These are phyloP conservation scores for Aspergillus sclerotiicarbonarius DNA, from an alignment of 495 filamentous ascomycete genomes.

Conservation along the genomic window DNA sequence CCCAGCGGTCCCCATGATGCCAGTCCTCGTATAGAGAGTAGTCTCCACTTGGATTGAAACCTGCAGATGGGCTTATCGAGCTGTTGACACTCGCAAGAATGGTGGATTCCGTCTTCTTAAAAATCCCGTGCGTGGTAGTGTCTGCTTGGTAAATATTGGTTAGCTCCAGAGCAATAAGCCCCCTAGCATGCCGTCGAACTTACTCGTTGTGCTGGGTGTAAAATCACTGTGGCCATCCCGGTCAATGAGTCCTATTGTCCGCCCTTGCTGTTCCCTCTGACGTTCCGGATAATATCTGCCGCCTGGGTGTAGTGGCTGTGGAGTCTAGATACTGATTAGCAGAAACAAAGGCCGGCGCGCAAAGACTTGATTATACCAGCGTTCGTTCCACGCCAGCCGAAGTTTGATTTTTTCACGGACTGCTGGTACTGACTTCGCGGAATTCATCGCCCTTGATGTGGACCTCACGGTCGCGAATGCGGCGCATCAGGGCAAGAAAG, in stretches of 20 bases:
- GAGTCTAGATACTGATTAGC: constrained; percentile 39
- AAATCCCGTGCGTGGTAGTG: neutral
- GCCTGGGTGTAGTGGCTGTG: constrained; percentile 52
- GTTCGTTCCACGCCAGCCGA: constrained; percentile 38
- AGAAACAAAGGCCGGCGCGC: constrained; percentile 31
- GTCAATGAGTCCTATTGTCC: constrained; percentile 2
- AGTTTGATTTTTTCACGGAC: constrained; percentile 39
- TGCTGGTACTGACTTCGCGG: constrained; percentile 55
- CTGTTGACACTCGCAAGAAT: neutral
- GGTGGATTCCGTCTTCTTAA: neutral
- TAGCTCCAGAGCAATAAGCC: neutral
- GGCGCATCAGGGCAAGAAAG: constrained; percentile 75
- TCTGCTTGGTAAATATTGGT: neutral
- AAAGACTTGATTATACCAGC: constrained; percentile 38
- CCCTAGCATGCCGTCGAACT: constrained; percentile 3
- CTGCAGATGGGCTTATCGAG: neutral
- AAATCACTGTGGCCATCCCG: neutral
- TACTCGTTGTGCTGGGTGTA: constrained; percentile 8
- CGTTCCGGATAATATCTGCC: constrained; percentile 46
- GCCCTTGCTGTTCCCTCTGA: constrained; percentile 16
- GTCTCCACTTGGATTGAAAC: neutral
- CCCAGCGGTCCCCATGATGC: constrained; percentile 21
- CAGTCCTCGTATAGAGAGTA: constrained; percentile 16
- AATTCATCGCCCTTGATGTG: constrained; percentile 54
- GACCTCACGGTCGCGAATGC: constrained; percentile 54